These are phyloP conservation scores for Coleophoma eucalyptorum DNA, from an alignment of 2,329 filamentous ascomycete species.

Conservation along the genomic window DNA sequence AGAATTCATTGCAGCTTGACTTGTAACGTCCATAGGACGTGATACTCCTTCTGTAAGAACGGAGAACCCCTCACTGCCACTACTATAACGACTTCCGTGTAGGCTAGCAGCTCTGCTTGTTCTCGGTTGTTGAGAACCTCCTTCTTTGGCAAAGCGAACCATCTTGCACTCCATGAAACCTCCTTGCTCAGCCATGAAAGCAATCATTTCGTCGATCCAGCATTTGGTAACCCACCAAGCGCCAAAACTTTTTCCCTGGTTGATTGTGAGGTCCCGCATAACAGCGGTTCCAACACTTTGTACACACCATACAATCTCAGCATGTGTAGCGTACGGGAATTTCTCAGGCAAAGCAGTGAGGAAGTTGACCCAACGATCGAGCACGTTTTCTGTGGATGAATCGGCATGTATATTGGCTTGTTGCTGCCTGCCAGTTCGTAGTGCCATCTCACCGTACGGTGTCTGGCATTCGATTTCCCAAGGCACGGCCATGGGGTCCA, in stretches of 20 bases:
- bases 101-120: conserved; percentile 18
- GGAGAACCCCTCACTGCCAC: conserved; percentile 25
- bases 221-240: conserved; percentile 95
- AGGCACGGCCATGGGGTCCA: conserved; percentile 64
- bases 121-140: conserved; percentile 15
- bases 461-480: conserved; percentile 62
- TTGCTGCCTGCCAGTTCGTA: conserved; percentile 40
- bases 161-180: conserved; percentile 70
- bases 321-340: conserved; percentile 70
- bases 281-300: conserved; percentile 73
- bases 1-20: conserved; percentile 40
- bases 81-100: conserved; percentile 24
- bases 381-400: conserved; percentile 56
- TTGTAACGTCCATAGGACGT: conserved; percentile 31
- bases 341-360: conserved; percentile 63
- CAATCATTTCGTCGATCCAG: conserved; percentile 91
- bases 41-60: conserved; percentile 15
- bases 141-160: conserved; percentile 28
- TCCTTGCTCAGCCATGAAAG: conserved; percentile 84
- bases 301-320: conserved; percentile 73
- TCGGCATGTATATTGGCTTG: conserved; percentile 32
- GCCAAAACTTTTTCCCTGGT: conserved; percentile 77
- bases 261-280: conserved; percentile 76
- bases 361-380: conserved; percentile 77
- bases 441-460: conserved; percentile 53